Evolutionary conservation across 768 basidiomycete genomes (phyloP), one percentile per base, ranked within the genome.

Genomic region (Tremella yokohamensis): DNA sequence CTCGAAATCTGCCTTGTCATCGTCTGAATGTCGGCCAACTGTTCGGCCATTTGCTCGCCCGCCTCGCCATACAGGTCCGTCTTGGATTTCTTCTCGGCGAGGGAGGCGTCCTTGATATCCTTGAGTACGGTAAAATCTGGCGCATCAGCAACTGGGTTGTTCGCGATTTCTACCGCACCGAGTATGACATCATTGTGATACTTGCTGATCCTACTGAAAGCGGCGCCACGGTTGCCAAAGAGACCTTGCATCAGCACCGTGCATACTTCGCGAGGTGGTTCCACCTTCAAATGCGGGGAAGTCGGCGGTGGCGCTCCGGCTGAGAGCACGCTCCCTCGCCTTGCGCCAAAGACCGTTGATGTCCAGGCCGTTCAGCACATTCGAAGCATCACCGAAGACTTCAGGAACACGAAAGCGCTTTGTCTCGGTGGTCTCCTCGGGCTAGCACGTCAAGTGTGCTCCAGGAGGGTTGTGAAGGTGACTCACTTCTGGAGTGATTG

Each of bases 51-150:
- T 16, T 45, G 42, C 15, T 45, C 42, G n/a, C 42, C 42, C n/a
- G 42, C 42, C n/a, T 45, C 42, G 42, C n/a, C 42, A 15, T 45
- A 45, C 42, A 45, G n/a, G 7, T 45, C 42, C 6, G 42, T 45
- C 42, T 22, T 45, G 4, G 42, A 4, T 45, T 8, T 22, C 42
- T 22, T 45, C 42, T 45, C 42, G n/a, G n/a, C 22, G n/a, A 45
- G 22, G 6, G 42, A n/a, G n/a, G n/a, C n/a, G 42, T 45, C 42
- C 42, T 45, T 45, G 42, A 45, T 45, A 16, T 45, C 42, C n/a
- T 45, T 45, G n/a, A 45, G 22, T 16, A 15, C 42, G 22, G n/a
- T 45, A 4, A 45, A 6, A 8, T 45, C 42, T 45, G 42, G 42
- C n/a, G 4, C 22, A 45, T 45, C n/a, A 45, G 22, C 42, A 45